These are phyloP conservation scores for Hortiboletus rubellus DNA, from an alignment of 1,284 basidiomycete species.

Conservation along the genomic window DNA sequence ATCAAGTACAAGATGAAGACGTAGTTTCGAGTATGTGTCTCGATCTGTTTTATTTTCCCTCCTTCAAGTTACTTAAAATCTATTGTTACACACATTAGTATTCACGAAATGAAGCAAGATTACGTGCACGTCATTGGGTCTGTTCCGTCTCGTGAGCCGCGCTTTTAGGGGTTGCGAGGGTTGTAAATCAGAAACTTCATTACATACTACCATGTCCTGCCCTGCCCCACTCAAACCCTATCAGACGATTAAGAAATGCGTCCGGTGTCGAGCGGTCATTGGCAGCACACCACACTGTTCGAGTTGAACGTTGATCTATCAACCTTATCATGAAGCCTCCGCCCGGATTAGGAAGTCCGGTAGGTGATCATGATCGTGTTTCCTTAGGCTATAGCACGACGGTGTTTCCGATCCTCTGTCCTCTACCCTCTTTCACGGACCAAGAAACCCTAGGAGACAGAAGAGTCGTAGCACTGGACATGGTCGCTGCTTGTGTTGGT, in stretches of 20 bases:
- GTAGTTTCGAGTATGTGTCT: slow-evolving; percentile 81
- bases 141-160: not conserved
- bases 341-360: not conserved
- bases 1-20: slow-evolving; percentile 92
- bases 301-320: not conserved
- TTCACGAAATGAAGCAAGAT: slow-evolving; percentile 40
- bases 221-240: not conserved
- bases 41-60: not conserved
- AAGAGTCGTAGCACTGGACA: not conserved
- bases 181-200: too few relatives aligned
- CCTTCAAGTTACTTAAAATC: not conserved
- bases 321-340: not conserved
- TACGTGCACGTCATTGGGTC: not conserved
- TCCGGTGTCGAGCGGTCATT: not conserved
- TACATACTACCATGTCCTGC: not conserved
- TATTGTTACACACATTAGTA: slow-evolving; percentile 29
- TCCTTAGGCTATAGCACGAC: too few relatives aligned
- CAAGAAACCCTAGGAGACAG: not conserved
- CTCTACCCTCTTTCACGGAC: not conserved
- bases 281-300: not conserved
- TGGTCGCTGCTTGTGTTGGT: slow-evolving; percentile 6
- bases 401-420: too few relatives aligned
- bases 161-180: too few relatives aligned
- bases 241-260: not conserved
- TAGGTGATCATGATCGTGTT: not conserved